Conservation (phyloP, 306 rosid species). For the Rosa lucieae region DNA sequence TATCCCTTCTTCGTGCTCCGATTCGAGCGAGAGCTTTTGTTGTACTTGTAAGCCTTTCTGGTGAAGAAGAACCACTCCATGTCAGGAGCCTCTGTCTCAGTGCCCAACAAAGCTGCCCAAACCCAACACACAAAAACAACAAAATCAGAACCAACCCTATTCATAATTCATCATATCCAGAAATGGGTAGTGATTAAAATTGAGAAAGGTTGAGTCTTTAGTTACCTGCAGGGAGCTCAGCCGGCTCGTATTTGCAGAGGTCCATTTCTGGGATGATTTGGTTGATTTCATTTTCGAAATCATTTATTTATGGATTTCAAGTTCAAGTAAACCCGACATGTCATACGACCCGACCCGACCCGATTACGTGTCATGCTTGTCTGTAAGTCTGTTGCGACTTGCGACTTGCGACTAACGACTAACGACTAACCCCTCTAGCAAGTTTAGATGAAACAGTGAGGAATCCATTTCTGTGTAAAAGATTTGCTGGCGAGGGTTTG, state of each 20-base stretch:
- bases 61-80: slow-evolving; percentile 61
- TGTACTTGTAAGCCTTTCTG: slow-evolving; percentile 35
- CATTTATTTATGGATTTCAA: neutral
- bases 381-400: neutral
- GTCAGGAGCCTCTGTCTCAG: slow-evolving; percentile 19
- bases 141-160: neutral
- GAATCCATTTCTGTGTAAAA: neutral
- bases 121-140: neutral
- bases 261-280: slow-evolving; percentile 41
- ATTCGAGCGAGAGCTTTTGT: slow-evolving; percentile 34
- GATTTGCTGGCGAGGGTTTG: neutral
- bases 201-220: neutral
- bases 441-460: neutral
- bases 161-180: neutral
- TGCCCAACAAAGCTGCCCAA: neutral
- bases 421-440: neutral
- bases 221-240: slow-evolving; percentile 46
- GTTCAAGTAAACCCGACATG: neutral
- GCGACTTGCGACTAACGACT: no score
- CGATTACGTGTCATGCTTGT: neutral
- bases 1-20: slow-evolving; percentile 50
- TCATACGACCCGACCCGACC: neutral
- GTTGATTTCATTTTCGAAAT: neutral
- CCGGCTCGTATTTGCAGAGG: slow-evolving; percentile 52
- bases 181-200: neutral